Percentiles rank a stretch among this genome's conserved stretches.
phyloP scores from a whole-genome alignment of 2,329 filamentous ascomycete species.

The Trichoderma guizhouense region DNA sequence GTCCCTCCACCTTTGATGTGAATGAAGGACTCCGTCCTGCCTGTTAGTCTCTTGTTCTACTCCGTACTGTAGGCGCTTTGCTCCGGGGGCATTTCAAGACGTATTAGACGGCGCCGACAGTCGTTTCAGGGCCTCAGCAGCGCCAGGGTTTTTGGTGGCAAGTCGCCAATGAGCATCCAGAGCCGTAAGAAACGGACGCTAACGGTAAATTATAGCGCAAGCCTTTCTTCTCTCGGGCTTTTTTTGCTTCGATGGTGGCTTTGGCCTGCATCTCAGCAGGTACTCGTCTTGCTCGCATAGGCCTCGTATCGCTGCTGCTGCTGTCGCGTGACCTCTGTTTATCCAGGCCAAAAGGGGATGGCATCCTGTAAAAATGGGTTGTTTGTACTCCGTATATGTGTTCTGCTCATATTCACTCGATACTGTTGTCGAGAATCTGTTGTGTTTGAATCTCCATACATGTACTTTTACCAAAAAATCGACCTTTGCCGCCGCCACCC shows the following conservation, averaged over 20 bases:
- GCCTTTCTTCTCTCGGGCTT: not conserved
- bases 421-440: not conserved
- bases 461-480: not conserved
- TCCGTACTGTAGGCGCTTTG: not conserved
- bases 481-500: not conserved
- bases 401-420: not conserved
- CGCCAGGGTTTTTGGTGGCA: not conserved
- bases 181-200: slow-evolving; percentile 15
- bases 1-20: not conserved
- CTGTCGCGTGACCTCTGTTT: slow-evolving; percentile 1
- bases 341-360: not conserved
- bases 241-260: not conserved
- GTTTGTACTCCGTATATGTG: not conserved
- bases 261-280: not conserved
- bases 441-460: not conserved
- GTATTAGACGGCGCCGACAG: slow-evolving; percentile 9
- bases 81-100: not conserved
- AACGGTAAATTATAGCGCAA: slow-evolving; percentile 15
- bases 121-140: slow-evolving; percentile 4
- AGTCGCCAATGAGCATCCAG: slow-evolving; percentile 1
- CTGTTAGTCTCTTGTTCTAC: not conserved
- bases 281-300: not conserved
- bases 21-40: not conserved
- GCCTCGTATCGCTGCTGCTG: not conserved
- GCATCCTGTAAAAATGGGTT: not conserved